Percentiles rank a stretch among this genome's conserved stretches.
These are phyloP conservation scores for Castanopsis chinensis DNA, from an alignment of 306 rosid species.

Conservation along the genomic window DNA sequence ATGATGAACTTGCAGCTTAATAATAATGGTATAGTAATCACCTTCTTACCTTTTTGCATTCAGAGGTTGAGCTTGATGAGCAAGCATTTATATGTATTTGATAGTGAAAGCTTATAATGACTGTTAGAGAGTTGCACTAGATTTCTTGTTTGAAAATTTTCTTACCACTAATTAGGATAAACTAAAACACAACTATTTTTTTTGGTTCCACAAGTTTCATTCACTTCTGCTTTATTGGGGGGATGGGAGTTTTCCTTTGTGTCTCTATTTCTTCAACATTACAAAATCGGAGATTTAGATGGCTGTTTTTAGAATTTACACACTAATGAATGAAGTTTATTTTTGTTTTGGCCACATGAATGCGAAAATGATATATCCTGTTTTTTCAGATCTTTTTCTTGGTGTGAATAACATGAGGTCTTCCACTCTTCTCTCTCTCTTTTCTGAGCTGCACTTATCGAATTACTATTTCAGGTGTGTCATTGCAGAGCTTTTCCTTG, in stretches of 20 bases:
- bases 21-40: too few relatives aligned
- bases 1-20: too few relatives aligned
- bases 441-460: conserved; percentile 23
- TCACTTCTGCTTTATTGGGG: neutral
- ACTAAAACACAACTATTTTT: neutral
- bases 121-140: neutral
- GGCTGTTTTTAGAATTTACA: neutral
- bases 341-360: neutral
- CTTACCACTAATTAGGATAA: neutral
- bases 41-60: too few relatives aligned
- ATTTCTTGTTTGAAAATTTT: neutral
- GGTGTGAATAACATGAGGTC: neutral
- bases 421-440: neutral
- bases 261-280: neutral
- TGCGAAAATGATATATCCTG: neutral
- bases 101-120: neutral
- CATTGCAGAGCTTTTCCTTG: conserved; percentile 97
- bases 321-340: neutral
- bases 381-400: neutral
- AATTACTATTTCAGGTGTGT: conserved; percentile 71
- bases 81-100: neutral
- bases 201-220: neutral
- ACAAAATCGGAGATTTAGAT: neutral
- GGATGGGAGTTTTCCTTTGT: neutral
- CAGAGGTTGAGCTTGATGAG: too few relatives aligned